Evolutionary conservation across 1,284 basidiomycete species (phyloP).

Genomic region (Ustilago shanxiensis): DNA sequence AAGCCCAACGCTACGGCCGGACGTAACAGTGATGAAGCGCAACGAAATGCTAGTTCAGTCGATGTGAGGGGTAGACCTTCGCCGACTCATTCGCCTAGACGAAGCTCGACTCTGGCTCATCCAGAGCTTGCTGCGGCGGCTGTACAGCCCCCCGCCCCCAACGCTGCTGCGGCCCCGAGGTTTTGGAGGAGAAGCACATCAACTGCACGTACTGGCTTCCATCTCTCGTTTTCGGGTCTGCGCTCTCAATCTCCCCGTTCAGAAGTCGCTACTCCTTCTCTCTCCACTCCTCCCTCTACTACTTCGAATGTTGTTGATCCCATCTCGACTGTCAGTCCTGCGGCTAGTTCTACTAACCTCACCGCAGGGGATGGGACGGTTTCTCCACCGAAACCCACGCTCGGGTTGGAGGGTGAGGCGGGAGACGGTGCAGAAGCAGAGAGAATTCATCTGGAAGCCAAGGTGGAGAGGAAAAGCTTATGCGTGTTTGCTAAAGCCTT

Average conservation of each 20-base stretch:
- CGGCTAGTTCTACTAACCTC: slow-evolving; percentile 4
- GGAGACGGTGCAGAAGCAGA: slow-evolving; percentile 8
- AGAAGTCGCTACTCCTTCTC: not conserved
- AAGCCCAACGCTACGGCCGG: slow-evolving; percentile 18
- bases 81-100: slow-evolving; percentile 23
- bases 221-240: slow-evolving; percentile 44
- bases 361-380: not conserved
- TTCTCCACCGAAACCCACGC: not conserved
- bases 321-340: not conserved
- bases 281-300: slow-evolving; percentile 15
- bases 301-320: slow-evolving; percentile 12
- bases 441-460: slow-evolving; percentile 16
- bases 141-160: slow-evolving; percentile 1
- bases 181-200: slow-evolving; percentile 52
- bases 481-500: slow-evolving; percentile 37
- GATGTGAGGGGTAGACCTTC: slow-evolving; percentile 22
- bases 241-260: slow-evolving; percentile 31
- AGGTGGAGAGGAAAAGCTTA: slow-evolving; percentile 22
- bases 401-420: not conserved
- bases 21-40: slow-evolving; percentile 13
- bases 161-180: slow-evolving; percentile 15
- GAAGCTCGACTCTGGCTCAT: slow-evolving; percentile 34
- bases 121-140: slow-evolving; percentile 27
- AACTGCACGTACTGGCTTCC: slow-evolving; percentile 38
- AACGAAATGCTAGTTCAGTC: not conserved